Evolutionary conservation across 305 asterid genomes (phyloP).

Genomic region (Withania somnifera): DNA sequence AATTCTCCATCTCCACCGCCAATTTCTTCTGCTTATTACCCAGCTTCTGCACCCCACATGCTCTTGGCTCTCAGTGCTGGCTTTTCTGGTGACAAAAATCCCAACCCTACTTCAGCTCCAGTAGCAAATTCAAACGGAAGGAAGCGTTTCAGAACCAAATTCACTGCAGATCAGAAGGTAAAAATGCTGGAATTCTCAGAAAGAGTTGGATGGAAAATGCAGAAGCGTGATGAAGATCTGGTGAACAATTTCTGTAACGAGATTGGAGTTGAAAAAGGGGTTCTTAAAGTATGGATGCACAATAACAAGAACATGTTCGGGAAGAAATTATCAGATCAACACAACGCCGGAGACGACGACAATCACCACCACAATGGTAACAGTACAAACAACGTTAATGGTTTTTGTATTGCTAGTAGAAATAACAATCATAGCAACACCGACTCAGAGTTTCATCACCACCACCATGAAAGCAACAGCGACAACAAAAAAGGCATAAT

Average conservation of each 20-base stretch:
- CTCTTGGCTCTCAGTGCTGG: slow-evolving; percentile 62
- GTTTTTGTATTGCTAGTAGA: not conserved
- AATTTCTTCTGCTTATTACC: slow-evolving; percentile 83
- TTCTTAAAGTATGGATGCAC: slow-evolving; percentile 96
- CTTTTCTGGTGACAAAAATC: slow-evolving; percentile 25
- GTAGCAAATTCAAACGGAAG: slow-evolving; percentile 23
- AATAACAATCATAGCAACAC: not conserved
- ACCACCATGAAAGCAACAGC: slow-evolving; percentile 10
- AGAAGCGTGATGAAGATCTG: slow-evolving; percentile 61
- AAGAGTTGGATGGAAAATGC: slow-evolving; percentile 71
- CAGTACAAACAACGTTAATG: slow-evolving; percentile 4
- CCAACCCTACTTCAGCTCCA: slow-evolving; percentile 17
- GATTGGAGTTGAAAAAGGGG: slow-evolving; percentile 60
- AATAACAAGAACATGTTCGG: slow-evolving; percentile 68
- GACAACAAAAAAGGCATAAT: slow-evolving; percentile 3
- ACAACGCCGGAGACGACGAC: not conserved
- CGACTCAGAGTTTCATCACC: slow-evolving; percentile 19
- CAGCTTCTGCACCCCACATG: slow-evolving; percentile 79
- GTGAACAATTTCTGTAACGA: slow-evolving; percentile 45
- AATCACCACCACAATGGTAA: not conserved
- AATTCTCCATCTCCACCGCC: slow-evolving; percentile 92
- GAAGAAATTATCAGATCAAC: slow-evolving; percentile 24
- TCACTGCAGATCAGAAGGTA: slow-evolving; percentile 57
- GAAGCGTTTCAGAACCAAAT: slow-evolving; percentile 71
- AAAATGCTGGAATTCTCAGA: slow-evolving; percentile 75